Percentiles rank a stretch among this genome's conserved stretches.
Conservation (phyloP, 768 basidiomycete species). For the Amanita subjunquillea region DNA sequence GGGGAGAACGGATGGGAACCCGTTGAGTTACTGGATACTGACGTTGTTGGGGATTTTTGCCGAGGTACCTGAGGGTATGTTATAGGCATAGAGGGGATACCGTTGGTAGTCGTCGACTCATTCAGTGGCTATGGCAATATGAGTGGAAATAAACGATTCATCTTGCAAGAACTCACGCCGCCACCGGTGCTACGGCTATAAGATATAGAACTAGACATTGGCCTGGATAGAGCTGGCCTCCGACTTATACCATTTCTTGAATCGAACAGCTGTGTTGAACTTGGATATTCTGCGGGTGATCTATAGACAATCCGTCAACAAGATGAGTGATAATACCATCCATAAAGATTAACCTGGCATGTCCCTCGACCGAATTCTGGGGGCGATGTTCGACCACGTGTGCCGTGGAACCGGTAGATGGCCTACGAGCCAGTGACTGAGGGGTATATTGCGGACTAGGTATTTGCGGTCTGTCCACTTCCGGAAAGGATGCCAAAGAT, state of each 20-base stretch:
- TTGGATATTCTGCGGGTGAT: conserved; percentile 30
- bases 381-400: conserved; percentile 8
- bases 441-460: conserved; percentile 2
- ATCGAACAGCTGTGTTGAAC: conserved; percentile 14
- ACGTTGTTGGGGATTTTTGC: conserved; percentile 18
- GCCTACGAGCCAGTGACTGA: not conserved
- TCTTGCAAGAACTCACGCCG: conserved; percentile 25
- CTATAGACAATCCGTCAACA: conserved; percentile 13
- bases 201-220: conserved; percentile 32
- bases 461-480: not conserved
- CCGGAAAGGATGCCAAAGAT: not conserved
- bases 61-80: conserved; percentile 25
- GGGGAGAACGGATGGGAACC: conserved; percentile 22
- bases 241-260: conserved; percentile 20
- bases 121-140: not conserved
- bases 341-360: conserved; percentile 4
- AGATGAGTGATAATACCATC: not conserved
- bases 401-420: conserved; percentile 14
- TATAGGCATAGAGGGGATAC: conserved; percentile 29
- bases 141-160: not conserved
- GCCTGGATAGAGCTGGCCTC: conserved; percentile 31
- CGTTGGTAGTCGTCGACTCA: not conserved
- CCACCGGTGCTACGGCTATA: conserved; percentile 38
- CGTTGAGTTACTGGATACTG: conserved; percentile 12
- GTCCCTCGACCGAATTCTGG: conserved; percentile 2